phyloP scores from a whole-genome alignment of 2,329 filamentous ascomycete genomes.

The Ramularia endophylla region DNA sequence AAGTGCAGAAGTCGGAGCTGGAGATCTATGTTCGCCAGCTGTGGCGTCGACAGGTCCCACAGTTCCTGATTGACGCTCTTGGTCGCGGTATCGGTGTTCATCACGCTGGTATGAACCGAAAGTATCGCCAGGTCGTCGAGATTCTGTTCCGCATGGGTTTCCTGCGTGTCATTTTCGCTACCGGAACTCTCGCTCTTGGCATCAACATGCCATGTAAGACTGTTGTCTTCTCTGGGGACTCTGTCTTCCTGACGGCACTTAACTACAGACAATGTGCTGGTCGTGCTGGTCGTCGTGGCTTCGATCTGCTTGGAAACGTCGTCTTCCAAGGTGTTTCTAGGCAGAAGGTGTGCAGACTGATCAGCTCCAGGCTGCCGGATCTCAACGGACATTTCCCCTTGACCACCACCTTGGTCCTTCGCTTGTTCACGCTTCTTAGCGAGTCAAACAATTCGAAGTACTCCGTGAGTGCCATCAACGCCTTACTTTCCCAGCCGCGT shows the following conservation, averaged over 20 bases:
- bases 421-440: conserved; percentile 61
- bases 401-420: conserved; percentile 65
- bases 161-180: conserved; percentile 65
- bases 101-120: conserved; percentile 72
- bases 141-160: conserved; percentile 69
- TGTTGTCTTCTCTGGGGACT: conserved; percentile 70
- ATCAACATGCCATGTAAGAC: conserved; percentile 84
- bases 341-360: conserved; percentile 59
- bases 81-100: conserved; percentile 67
- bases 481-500: conserved; percentile 62
- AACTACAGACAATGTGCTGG: conserved; percentile 73
- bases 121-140: conserved; percentile 67
- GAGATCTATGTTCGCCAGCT: conserved; percentile 50
- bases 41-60: conserved; percentile 44
- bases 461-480: conserved; percentile 56
- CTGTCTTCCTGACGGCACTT: conserved; percentile 64
- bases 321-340: conserved; percentile 64
- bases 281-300: conserved; percentile 72
- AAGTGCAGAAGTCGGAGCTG: conserved; percentile 54
- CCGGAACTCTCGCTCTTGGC: conserved; percentile 68
- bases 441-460: conserved; percentile 59
- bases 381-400: conserved; percentile 73
- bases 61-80: conserved; percentile 55
- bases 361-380: conserved; percentile 67
- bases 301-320: conserved; percentile 74